These are phyloP conservation scores for Lactarius psammicola DNA, from an alignment of 768 basidiomycete species.

Conservation along the genomic window DNA sequence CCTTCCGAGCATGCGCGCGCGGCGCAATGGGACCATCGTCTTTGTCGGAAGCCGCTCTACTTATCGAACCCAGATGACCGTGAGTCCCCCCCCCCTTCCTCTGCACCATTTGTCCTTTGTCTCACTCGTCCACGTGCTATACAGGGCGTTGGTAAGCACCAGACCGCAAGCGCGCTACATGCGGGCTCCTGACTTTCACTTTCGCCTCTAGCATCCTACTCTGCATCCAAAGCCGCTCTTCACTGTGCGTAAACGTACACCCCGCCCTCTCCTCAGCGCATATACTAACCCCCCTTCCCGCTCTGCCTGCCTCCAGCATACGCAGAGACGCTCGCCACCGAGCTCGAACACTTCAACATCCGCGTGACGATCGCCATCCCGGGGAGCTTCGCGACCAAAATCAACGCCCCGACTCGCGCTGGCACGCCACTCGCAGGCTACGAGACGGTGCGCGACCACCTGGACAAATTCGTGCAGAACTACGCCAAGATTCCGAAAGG, in stretches of 20 bases:
- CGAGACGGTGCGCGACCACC: conserved; percentile 21
- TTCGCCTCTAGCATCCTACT: conserved; percentile 27
- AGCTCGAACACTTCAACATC: conserved; percentile 35
- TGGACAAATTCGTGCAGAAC: background rate
- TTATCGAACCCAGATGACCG: conserved; percentile 17
- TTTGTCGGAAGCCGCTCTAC: conserved; percentile 41
- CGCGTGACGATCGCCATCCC: conserved; percentile 33
- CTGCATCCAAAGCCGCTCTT: conserved; percentile 33
- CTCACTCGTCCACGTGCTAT: background rate
- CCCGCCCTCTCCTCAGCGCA: background rate
- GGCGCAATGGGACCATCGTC: conserved; percentile 38
- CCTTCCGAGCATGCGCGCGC: conserved; percentile 42
- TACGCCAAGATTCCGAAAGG: conserved; percentile 21
- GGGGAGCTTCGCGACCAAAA: conserved; percentile 31
- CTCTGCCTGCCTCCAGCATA: conserved; percentile 24
- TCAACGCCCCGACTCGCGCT: background rate
- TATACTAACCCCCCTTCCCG: background rate
- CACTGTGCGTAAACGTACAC: conserved; percentile 19
- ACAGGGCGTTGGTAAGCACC: conserved; percentile 7
- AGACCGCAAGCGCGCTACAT: too few species aligned
- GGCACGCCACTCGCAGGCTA: conserved; percentile 27
- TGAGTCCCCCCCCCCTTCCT: background rate
- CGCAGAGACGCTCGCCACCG: conserved; percentile 32
- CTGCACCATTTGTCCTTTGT: background rate
- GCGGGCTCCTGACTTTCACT: too few species aligned